Percentiles rank a stretch among this genome's conserved stretches.
Conservation (phyloP, 441 rosid species). For the Arabidopsis hybrid region DNA sequence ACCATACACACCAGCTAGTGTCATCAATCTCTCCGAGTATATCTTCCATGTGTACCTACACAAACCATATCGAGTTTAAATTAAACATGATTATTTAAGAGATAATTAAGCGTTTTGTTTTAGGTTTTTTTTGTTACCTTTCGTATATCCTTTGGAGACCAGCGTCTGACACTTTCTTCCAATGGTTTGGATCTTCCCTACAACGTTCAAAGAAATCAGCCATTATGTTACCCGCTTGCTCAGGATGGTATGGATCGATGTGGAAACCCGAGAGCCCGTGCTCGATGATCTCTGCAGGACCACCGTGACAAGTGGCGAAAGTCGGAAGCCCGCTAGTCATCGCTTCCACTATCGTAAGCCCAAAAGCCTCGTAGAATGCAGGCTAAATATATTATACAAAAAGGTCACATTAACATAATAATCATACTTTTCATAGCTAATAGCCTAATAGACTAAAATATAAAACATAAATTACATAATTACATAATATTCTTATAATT, state of each 20-base stretch:
- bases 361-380: conserved; percentile 97
- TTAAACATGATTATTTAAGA: neutral
- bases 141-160: conserved; percentile 83
- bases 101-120: neutral
- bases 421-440: neutral
- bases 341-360: conserved; percentile 93
- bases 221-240: conserved; percentile 66
- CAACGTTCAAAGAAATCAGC: conserved; percentile 71
- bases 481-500: no score
- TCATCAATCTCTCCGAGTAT: conserved; percentile 87
- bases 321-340: conserved; percentile 98
- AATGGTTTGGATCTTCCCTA: conserved; percentile 73
- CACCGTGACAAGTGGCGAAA: conserved; percentile 92
- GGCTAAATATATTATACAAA: conserved; percentile 56
- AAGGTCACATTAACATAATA: conserved; percentile 3
- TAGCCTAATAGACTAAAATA: neutral
- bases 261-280: conserved; percentile 86
- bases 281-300: conserved; percentile 94
- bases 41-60: conserved; percentile 93
- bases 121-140: conserved; percentile 48
- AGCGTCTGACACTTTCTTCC: conserved; percentile 75
- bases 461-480: no score
- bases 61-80: conserved; percentile 4
- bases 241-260: conserved; percentile 91
- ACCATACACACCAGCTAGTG: conserved; percentile 92